A percentile compares a stretch with the other conserved stretches of the same genome.
Evolutionary conservation across 345 rosid species (phyloP).

Genomic region (Hypericum androsaemum): DNA sequence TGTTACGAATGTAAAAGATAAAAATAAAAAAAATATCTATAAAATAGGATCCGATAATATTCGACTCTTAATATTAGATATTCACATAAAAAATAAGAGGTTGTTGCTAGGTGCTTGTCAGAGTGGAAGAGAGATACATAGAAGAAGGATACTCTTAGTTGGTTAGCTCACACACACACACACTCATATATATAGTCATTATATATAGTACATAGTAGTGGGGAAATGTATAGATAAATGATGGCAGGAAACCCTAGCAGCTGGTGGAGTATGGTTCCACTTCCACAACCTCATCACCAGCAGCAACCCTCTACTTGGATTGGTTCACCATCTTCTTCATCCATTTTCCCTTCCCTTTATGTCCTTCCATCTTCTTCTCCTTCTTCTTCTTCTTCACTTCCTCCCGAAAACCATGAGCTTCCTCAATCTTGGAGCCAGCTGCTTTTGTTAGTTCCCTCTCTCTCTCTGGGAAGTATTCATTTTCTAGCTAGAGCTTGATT

Average conservation of each 20-base stretch:
- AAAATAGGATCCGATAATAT: too few species aligned
- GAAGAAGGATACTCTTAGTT: too few species aligned
- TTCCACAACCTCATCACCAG: constrained; percentile 6
- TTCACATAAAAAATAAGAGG: too few species aligned
- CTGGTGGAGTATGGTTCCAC: constrained; percentile 58
- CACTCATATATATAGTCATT: too few species aligned
- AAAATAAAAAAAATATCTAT: too few species aligned
- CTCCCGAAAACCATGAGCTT: constrained; percentile 26
- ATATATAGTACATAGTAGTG: too few species aligned
- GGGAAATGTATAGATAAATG: constrained; percentile 14
- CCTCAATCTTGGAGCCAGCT: constrained; percentile 60
- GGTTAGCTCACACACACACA: too few species aligned
- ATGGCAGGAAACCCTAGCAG: constrained; percentile 66
- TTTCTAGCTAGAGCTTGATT: too few species aligned
- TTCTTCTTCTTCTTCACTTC: constrained; percentile 28
- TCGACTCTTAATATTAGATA: too few species aligned
- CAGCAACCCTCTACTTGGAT: constrained; percentile 30
- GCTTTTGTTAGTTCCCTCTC: constrained; percentile 32
- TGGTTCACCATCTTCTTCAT: constrained; percentile 20
- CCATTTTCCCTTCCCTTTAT: constrained; percentile 30
- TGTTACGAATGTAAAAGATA: too few species aligned
- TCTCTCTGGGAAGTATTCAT: neutral
- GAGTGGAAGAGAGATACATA: too few species aligned
- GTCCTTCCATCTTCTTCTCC: constrained; percentile 35
- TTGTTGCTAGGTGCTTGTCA: too few species aligned